Evolutionary conservation across 768 basidiomycete species (phyloP).

Genomic region (Boletus eberwhitei): DNA sequence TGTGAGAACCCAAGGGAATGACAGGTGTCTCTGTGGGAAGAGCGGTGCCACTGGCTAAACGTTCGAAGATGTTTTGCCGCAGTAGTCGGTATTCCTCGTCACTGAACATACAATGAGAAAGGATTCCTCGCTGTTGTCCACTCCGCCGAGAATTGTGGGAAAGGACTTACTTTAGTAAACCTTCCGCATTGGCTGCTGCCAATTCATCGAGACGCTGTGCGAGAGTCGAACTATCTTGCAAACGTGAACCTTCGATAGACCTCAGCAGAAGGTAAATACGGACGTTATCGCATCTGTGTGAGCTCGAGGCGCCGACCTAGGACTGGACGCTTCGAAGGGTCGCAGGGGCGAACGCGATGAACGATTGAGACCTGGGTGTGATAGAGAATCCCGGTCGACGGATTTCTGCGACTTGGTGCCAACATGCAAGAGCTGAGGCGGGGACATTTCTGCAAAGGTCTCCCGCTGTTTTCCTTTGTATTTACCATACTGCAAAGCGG

Average conservation of each 20-base stretch:
- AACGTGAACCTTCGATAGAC: slow-evolving; percentile 11
- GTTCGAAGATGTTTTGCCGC: slow-evolving; percentile 80
- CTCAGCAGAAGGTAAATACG: slow-evolving; percentile 23
- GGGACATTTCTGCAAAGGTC: slow-evolving; percentile 30
- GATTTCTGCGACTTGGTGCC: slow-evolving; percentile 20
- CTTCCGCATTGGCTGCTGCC: slow-evolving; percentile 75
- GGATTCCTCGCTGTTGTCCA: neutral
- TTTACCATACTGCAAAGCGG: slow-evolving; percentile 46
- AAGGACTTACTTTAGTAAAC: slow-evolving; percentile 62
- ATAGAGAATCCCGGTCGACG: slow-evolving; percentile 14
- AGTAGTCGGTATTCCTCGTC: slow-evolving; percentile 85
- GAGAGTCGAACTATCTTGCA: slow-evolving; percentile 55
- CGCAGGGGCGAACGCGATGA: slow-evolving; percentile 23
- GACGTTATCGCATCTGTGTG: slow-evolving; percentile 57
- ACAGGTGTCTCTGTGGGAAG: slow-evolving; percentile 63
- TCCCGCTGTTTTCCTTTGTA: slow-evolving; percentile 57
- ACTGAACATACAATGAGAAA: slow-evolving; percentile 36
- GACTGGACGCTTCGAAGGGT: slow-evolving; percentile 20
- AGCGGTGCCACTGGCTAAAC: slow-evolving; percentile 56
- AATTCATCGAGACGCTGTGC: slow-evolving; percentile 81
- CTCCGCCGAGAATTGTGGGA: neutral
- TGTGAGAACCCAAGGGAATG: slow-evolving; percentile 49
- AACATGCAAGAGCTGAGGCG: slow-evolving; percentile 31
- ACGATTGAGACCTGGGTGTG: slow-evolving; percentile 12
- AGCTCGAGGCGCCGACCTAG: slow-evolving; percentile 24